These are phyloP conservation scores for Blastobotrys niveus DNA, from an alignment of 1,139 yeast species.

Conservation along the genomic window DNA sequence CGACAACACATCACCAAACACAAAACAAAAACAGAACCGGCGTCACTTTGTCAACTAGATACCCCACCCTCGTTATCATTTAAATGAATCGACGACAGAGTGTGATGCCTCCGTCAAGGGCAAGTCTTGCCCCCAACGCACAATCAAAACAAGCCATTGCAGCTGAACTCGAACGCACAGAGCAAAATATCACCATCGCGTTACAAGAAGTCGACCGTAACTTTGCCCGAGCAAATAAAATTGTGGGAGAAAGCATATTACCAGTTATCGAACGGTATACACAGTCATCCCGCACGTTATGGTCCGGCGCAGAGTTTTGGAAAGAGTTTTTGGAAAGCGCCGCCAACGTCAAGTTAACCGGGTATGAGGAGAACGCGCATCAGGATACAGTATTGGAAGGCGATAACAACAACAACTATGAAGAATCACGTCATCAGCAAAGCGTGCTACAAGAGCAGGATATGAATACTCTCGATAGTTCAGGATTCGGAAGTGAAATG, in stretches of 20 bases:
- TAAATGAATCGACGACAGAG: conserved; percentile 13
- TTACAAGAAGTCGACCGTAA: conserved; percentile 76
- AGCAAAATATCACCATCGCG: conserved; percentile 73
- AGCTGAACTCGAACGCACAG: conserved; percentile 63
- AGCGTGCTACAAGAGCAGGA: neutral
- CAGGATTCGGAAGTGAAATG: conserved; percentile 5
- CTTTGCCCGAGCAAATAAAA: conserved; percentile 56
- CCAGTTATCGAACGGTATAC: conserved; percentile 59
- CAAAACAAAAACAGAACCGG: too few relatives aligned
- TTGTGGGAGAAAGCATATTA: conserved; percentile 54
- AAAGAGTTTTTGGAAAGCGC: conserved; percentile 69
- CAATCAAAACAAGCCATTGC: conserved; percentile 22
- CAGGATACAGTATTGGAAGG: conserved; percentile 9
- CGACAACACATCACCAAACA: too few relatives aligned
- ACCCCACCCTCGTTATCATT: neutral
- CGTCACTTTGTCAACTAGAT: neutral
- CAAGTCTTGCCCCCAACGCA: conserved; percentile 11
- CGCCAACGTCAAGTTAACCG: conserved; percentile 59
- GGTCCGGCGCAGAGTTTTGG: conserved; percentile 61
- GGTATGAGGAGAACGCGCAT: conserved; percentile 46
- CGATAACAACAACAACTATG: neutral
- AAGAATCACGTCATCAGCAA: neutral
- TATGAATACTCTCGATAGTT: conserved; percentile 1
- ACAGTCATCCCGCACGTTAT: conserved; percentile 48
- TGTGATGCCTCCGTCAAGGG: conserved; percentile 15